Conservation (phyloP, 2,329 filamentous ascomycete genomes). For the Pestalotiopsis fici region DNA sequence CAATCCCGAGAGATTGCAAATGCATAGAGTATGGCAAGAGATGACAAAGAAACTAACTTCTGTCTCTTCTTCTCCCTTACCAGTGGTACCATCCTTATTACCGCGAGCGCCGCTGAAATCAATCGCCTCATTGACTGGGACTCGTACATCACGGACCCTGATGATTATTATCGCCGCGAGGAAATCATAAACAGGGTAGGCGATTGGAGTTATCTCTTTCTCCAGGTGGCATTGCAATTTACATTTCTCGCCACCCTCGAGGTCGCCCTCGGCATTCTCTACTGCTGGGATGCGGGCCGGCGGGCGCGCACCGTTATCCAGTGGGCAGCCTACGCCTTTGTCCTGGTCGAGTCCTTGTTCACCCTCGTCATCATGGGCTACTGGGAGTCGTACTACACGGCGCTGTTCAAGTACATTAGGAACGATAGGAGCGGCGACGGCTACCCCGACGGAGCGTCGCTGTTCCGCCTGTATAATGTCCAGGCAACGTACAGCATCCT, state of each 20-base stretch:
- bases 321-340: neutral
- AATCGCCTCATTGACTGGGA: neutral
- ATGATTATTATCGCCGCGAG: neutral
- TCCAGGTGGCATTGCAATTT: neutral
- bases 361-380: neutral
- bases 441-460: too few relatives aligned
- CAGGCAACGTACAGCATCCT: neutral
- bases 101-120: neutral
- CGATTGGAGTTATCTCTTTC: neutral
- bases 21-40: too few relatives aligned
- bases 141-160: neutral
- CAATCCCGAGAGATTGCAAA: neutral
- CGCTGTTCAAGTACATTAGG: neutral
- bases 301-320: neutral
- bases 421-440: too few relatives aligned
- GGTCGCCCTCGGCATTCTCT: conserved; percentile 1
- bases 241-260: neutral
- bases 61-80: neutral
- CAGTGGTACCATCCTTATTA: neutral
- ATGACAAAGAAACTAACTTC: neutral
- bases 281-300: neutral
- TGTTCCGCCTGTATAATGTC: neutral
- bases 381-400: neutral
- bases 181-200: neutral
- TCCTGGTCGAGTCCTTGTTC: neutral